A percentile compares a stretch with the other conserved stretches of the same genome.
phyloP scores from a whole-genome alignment of 139 green algal genomes.

The Coelastrella sp. region DNA sequence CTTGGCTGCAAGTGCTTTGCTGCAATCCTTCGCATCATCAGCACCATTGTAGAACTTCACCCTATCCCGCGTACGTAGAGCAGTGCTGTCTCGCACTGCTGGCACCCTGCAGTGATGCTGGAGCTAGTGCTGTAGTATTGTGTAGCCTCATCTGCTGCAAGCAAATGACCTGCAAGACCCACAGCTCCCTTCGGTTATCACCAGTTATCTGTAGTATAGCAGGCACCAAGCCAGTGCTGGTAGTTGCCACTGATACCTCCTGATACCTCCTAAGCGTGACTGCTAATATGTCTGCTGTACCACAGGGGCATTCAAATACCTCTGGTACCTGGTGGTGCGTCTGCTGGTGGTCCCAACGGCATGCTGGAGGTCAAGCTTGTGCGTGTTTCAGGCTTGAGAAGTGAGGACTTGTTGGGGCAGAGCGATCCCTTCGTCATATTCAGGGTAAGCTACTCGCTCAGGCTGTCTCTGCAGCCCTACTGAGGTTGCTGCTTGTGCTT shows the following conservation, averaged over 20 bases:
- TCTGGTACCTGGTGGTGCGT: constrained; percentile 17
- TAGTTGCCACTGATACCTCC: background rate
- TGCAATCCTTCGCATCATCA: background rate
- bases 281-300: background rate
- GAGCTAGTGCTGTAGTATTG: too few species aligned
- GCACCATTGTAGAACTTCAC: background rate
- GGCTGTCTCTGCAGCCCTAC: background rate
- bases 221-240: background rate
- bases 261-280: background rate
- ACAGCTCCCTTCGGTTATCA: too few species aligned
- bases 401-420: constrained; percentile 43
- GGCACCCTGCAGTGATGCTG: too few species aligned
- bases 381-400: constrained; percentile 9
- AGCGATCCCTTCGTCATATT: constrained; percentile 45
- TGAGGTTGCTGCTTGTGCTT: too few species aligned
- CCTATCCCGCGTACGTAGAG: too few species aligned
- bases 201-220: too few species aligned
- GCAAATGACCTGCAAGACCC: too few species aligned
- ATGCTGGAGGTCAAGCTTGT: constrained; percentile 40
- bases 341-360: background rate
- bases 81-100: too few species aligned
- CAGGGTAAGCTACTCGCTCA: background rate
- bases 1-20: background rate
- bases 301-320: constrained; percentile 22
- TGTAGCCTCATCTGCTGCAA: too few species aligned